Evolutionary conservation across 495 filamentous ascomycete species (phyloP), one percentile per base, ranked within the genome.

Genomic region (Aspergillus kassunensis): DNA sequence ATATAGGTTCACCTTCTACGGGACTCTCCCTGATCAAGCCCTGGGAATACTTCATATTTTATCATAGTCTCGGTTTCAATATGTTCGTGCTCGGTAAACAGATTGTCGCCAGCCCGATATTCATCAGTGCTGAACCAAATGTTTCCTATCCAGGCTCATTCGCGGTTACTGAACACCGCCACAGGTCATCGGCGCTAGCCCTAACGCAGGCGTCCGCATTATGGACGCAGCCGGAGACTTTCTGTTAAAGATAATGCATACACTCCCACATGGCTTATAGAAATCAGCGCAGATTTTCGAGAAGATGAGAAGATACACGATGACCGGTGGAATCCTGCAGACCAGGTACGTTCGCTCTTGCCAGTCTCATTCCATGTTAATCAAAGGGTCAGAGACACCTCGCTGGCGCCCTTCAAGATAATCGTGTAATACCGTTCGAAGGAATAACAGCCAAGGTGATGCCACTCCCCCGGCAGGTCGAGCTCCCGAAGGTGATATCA

Each of bases 61-160:
- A 86, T n/a, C 87, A 91, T 64, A 87, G 90, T 54, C 69, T 90
- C 4, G 86, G 83, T 50, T 67, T 90, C 21, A 80, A 80, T 61
- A 69, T 88, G 27, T 85, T 90, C 57, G 66, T 88, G 30, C 70
- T 80, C 49, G 70, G 67, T 25, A 64, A 70, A 4, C 82, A 86
- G 60, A 78, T 86, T 44, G 67, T 89, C 16, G 72, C 83, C n/a
- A 77, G 74, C 12, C 87, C 87, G 3, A 85, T 80, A 68, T 91
- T 91, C 68, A 84, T 81, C 0, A 87, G 87, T 42, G 87, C 87
- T 1, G 87, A 91, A 66, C 87, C 87, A 0, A 87, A 89, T 48
- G 56, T 33, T 31, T 31, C 25, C 18, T 27, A 27, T 27, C 24
- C 24, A 9, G 24, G 24, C 24, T 27, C 9, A 9, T 9, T 27